These are phyloP conservation scores for Blakeslea trispora DNA, from an alignment of 371 early-diverging fungal genomes.

Conservation along the genomic window DNA sequence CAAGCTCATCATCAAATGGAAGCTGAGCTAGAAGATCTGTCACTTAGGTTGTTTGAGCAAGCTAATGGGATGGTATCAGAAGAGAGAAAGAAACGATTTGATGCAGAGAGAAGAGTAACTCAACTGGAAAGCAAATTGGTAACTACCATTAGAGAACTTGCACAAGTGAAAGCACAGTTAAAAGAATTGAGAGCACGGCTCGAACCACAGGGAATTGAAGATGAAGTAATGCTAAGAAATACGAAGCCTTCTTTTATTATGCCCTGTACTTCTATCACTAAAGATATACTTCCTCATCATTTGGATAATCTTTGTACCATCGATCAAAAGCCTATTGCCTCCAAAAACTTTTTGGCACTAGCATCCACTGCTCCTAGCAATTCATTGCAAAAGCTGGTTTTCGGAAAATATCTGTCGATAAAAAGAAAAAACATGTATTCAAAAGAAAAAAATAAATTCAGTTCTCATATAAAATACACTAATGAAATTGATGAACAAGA, in stretches of 20 bases:
- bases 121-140: slow-evolving; percentile 13
- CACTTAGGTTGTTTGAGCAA: slow-evolving; percentile 28
- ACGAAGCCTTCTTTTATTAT: no score
- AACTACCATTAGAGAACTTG: slow-evolving; percentile 4
- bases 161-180: slow-evolving; percentile 21
- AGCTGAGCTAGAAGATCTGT: slow-evolving; percentile 32
- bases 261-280: background rate
- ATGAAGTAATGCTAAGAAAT: no score
- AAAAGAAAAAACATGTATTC: no score
- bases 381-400: slow-evolving; percentile 13
- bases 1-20: slow-evolving; percentile 19
- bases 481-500: no score
- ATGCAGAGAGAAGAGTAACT: slow-evolving; percentile 10
- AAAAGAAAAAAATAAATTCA: no score
- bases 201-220: background rate
- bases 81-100: slow-evolving; percentile 17
- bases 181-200: slow-evolving; percentile 18
- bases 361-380: slow-evolving; percentile 17
- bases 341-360: slow-evolving; percentile 17
- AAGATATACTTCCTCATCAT: background rate
- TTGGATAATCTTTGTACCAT: background rate
- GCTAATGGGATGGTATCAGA: slow-evolving; percentile 36
- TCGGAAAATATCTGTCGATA: slow-evolving; percentile 13
- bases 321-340: slow-evolving; percentile 12
- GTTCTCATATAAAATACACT: no score